These are phyloP conservation scores for Wickerhamomyces strasburgensis DNA, from an alignment of 805 yeast species.

Conservation along the genomic window DNA sequence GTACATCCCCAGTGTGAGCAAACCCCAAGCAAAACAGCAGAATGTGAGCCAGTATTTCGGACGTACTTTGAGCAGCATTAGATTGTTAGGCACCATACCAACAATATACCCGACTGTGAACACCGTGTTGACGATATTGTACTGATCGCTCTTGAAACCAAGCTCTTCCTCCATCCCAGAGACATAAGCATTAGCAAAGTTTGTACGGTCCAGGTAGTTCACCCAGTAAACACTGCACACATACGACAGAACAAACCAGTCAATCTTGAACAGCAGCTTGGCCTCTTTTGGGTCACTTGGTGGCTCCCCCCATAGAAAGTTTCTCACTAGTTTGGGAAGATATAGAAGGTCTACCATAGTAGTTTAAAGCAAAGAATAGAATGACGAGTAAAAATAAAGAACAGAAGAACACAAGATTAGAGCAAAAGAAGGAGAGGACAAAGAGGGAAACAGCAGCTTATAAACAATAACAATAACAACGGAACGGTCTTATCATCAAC, in stretches of 20 bases:
- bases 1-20: slow-evolving; percentile 47
- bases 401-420: too few relatives aligned
- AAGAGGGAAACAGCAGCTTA: too few relatives aligned
- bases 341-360: slow-evolving; percentile 8
- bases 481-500: not conserved
- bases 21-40: slow-evolving; percentile 53
- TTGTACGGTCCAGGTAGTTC: slow-evolving; percentile 56
- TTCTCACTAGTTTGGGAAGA: slow-evolving; percentile 12
- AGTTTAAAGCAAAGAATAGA: not conserved
- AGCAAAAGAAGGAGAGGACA: too few relatives aligned
- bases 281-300: slow-evolving; percentile 20
- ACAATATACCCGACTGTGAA: slow-evolving; percentile 59
- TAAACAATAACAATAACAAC: slow-evolving; percentile 1
- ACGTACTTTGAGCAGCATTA: slow-evolving; percentile 44
- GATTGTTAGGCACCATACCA: slow-evolving; percentile 58
- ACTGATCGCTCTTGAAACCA: slow-evolving; percentile 41
- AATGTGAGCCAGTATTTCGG: slow-evolving; percentile 55
- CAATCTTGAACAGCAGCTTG: slow-evolving; percentile 21
- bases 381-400: too few relatives aligned
- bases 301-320: slow-evolving; percentile 24
- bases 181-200: slow-evolving; percentile 56
- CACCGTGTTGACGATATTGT: slow-evolving; percentile 47
- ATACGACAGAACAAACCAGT: slow-evolving; percentile 22
- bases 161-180: slow-evolving; percentile 61
- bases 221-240: slow-evolving; percentile 27